Percentiles rank a stretch among this genome's conserved stretches.
These are phyloP conservation scores for Hordeum marinum DNA, from an alignment of 176 grass and related monocot species.

Conservation along the genomic window DNA sequence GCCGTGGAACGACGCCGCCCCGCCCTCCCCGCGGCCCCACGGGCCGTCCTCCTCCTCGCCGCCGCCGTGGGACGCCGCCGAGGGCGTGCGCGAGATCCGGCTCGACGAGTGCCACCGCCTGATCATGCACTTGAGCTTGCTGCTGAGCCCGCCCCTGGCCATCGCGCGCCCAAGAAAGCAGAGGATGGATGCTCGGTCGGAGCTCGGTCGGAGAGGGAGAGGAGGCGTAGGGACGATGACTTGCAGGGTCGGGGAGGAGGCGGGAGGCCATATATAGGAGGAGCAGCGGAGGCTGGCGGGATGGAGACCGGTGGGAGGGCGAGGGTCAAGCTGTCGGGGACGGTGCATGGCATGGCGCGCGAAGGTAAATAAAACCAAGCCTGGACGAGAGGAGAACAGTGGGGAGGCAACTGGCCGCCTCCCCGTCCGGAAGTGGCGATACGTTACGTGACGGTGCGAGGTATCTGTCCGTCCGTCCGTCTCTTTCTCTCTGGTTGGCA, in stretches of 20 bases:
- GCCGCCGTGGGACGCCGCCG: conserved; percentile 24
- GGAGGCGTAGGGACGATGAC: background rate
- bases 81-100: conserved; percentile 48
- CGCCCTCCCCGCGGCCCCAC: conserved; percentile 23
- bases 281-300: background rate
- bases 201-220: background rate
- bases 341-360: background rate
- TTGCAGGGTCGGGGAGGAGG: background rate
- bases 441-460: background rate
- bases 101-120: conserved; percentile 90
- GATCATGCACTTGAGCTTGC: conserved; percentile 93
- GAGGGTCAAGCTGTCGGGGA: conserved; percentile 19
- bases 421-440: background rate
- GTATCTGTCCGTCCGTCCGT: background rate
- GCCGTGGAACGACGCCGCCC: conserved; percentile 59
- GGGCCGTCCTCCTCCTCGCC: conserved; percentile 30
- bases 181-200: background rate
- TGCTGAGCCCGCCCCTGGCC: conserved; percentile 74
- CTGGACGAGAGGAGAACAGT: background rate
- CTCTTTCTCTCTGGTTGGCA: conserved; percentile 8
- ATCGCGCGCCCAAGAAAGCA: conserved; percentile 1
- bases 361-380: background rate
- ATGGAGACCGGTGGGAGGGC: background rate
- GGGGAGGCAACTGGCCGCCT: conserved; percentile 2
- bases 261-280: conserved; percentile 45